Evolutionary conservation across 2,329 filamentous ascomycete species (phyloP), one percentile per base, ranked within the genome.

Genomic region (Cadophora luteo-olivacea): DNA sequence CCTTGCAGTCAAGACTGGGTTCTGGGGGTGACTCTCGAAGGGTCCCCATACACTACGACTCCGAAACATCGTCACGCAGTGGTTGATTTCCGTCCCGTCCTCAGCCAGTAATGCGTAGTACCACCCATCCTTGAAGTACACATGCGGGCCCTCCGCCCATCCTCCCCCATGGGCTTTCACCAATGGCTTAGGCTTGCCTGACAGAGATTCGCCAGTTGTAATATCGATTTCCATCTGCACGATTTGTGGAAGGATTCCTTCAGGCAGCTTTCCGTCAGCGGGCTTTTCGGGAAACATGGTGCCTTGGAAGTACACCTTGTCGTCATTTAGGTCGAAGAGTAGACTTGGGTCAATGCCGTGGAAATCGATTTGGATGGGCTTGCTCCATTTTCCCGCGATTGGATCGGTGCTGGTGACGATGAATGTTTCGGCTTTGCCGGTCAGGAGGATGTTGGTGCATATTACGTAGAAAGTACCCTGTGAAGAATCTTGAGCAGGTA

Each of bases 91-190:
- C 0, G 87, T 89, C 11, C 87, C 87, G 33, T 85, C 86, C 74
- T 88, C 86, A 4, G 86, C 86, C 0, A 84, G 87, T 11, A 88
- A 78, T 14, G 88, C 81, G 73, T 89, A 89, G 71, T 88, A 89
- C 45, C 45, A 49, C 3, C 45, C 19, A 22, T 49, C 45, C 9
- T 49, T 49, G 19, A 22, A 49, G 22, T 49, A 49, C 19, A 49
- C 7, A 22, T 49, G 45, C 9, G 45, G 45, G 9, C 45, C 45
- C n/a, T 49, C 45, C 1, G 45, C 45, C 45, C 45, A 49, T 1
- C 45, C 45, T 49, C 45, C 45, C 6, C 45, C 45, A 22, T 49
- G 45, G 2, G 45, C 45, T 49, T 49, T 49, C 4, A 49, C n/a
- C 3, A 49, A 11, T 2, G 45, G 45, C 22, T 49, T 49, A 6